These are phyloP conservation scores for Coniosporium tulheliwenetii DNA, from an alignment of 2,329 filamentous ascomycete genomes.

Conservation along the genomic window DNA sequence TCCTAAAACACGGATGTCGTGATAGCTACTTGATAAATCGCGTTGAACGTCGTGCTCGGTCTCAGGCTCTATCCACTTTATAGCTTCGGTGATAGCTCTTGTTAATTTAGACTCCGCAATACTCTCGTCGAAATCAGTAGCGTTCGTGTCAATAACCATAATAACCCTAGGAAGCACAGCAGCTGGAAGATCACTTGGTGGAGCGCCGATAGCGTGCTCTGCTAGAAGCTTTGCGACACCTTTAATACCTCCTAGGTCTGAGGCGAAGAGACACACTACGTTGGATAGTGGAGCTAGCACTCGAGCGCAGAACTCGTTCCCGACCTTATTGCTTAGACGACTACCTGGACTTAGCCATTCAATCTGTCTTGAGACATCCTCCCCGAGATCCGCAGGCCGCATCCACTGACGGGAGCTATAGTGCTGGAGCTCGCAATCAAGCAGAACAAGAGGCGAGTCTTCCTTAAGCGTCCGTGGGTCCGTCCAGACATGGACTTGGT, in stretches of 20 bases:
- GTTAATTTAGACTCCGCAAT: constrained; percentile 5
- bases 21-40: constrained; percentile 3
- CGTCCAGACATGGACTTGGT: constrained; percentile 3
- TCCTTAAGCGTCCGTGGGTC: constrained; percentile 1
- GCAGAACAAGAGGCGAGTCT: constrained; percentile 4
- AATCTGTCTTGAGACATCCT: not conserved
- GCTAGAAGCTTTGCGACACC: constrained; percentile 10
- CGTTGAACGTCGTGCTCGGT: not conserved
- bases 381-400: not conserved
- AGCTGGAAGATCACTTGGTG: constrained; percentile 5
- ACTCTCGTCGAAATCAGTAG: constrained; percentile 7
- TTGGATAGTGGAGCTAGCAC: constrained; percentile 10
- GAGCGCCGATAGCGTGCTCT: constrained; percentile 4
- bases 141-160: constrained; percentile 10
- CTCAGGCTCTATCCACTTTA: not conserved
- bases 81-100: constrained; percentile 1
- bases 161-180: constrained; percentile 8
- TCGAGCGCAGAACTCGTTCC: constrained; percentile 5
- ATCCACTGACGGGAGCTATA: not conserved
- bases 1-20: constrained; percentile 6
- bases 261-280: constrained; percentile 12
- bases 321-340: constrained; percentile 1
- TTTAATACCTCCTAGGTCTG: constrained; percentile 10
- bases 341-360: not conserved
- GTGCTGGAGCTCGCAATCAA: constrained; percentile 5